Evolutionary conservation across 768 basidiomycete genomes (phyloP).

Genomic region (Mycena galopus): DNA sequence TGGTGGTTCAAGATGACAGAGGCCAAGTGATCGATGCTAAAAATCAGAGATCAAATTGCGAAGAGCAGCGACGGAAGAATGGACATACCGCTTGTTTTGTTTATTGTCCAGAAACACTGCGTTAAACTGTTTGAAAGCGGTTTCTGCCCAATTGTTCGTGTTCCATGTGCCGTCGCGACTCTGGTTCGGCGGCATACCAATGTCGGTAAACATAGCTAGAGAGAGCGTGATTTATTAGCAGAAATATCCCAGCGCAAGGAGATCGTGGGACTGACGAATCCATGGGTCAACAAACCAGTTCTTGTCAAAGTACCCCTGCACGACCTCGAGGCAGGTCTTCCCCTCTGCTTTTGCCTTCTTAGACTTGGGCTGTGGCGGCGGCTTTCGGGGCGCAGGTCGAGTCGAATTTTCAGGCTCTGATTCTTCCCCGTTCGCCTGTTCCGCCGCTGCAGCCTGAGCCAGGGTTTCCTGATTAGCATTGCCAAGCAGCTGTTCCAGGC

Average conservation of each 20-base stretch:
- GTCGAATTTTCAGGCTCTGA: too few relatives aligned
- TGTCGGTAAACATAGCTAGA: slow-evolving; percentile 18
- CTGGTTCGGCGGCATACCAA: slow-evolving; percentile 9
- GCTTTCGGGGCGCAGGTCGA: neutral
- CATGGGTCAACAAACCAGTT: slow-evolving; percentile 20
- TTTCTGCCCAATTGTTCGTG: slow-evolving; percentile 26
- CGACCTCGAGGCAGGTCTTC: neutral
- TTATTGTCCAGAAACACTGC: slow-evolving; percentile 11
- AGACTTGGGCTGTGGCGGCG: neutral
- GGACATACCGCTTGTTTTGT: slow-evolving; percentile 14
- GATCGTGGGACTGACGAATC: too few relatives aligned
- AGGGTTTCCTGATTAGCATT: too few relatives aligned
- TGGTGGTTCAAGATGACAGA: slow-evolving; percentile 10
- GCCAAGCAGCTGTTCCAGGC: too few relatives aligned
- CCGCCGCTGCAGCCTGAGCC: too few relatives aligned
- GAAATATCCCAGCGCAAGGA: too few relatives aligned
- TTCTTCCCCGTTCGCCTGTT: too few relatives aligned
- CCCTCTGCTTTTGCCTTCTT: neutral
- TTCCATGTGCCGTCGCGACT: slow-evolving; percentile 4
- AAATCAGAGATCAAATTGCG: too few relatives aligned
- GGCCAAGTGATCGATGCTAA: slow-evolving; percentile 10
- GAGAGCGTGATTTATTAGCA: neutral
- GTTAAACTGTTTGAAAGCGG: slow-evolving; percentile 20
- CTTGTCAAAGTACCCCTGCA: slow-evolving; percentile 8
- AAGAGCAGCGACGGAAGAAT: too few relatives aligned